A percentile compares a stretch with the other conserved stretches of the same genome.
phyloP scores from a whole-genome alignment of 73 alveolate genomes.

The Paramecium biaurelia region DNA sequence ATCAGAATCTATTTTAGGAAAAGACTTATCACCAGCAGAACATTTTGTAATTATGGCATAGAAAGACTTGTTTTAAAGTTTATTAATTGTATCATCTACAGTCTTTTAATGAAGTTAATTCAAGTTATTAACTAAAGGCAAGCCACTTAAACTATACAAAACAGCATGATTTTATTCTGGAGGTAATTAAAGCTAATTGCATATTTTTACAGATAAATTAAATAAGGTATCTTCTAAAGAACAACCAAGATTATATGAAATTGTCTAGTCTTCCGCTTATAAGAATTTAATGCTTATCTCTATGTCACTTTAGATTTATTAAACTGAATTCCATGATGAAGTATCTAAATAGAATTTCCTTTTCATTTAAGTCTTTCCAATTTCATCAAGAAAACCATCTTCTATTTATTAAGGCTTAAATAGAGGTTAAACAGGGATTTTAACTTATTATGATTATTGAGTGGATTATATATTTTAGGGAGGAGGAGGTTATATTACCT shows the following conservation, averaged over 20 bases:
- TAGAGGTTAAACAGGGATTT: neutral
- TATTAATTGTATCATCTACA: neutral
- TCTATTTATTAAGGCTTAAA: neutral
- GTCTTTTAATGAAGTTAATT: neutral
- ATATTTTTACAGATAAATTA: neutral
- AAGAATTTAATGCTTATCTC: neutral
- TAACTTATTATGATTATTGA: neutral
- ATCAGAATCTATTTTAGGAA: neutral
- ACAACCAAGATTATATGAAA: neutral
- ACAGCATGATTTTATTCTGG: neutral
- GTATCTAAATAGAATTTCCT: constrained; percentile 32
- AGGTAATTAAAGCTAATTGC: neutral
- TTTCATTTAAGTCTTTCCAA: neutral
- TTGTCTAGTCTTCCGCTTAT: neutral
- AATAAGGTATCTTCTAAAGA: neutral
- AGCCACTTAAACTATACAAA: neutral
- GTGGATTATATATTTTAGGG: neutral
- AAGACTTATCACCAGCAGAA: neutral
- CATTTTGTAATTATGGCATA: neutral
- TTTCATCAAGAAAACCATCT: neutral
- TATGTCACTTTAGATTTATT: neutral
- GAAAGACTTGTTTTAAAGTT: neutral
- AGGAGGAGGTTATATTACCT: too few species aligned
- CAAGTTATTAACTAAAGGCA: neutral
- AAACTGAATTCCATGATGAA: neutral